Conservation (phyloP, 371 early-diverging fungal genomes). For the Massospora cicadina region DNA sequence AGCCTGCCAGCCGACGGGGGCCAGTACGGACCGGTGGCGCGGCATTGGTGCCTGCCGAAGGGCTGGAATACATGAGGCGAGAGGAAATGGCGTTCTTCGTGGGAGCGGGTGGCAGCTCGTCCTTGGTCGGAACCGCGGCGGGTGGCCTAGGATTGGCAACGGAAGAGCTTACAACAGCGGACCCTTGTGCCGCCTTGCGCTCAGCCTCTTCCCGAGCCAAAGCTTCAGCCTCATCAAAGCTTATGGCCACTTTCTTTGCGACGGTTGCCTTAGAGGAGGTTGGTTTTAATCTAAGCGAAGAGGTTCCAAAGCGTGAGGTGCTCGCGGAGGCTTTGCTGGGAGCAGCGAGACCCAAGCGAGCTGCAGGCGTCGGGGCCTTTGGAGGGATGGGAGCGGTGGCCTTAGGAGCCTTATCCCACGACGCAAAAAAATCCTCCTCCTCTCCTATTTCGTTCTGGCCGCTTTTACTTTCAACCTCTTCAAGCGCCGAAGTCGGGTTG, state of each 20-base stretch:
- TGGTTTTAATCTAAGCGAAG: neutral
- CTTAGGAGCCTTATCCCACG: constrained; percentile 2
- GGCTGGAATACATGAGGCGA: constrained; percentile 5
- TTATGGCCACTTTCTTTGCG: constrained; percentile 30
- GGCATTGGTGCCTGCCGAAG: neutral
- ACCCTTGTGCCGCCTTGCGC: neutral
- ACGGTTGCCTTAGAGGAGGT: neutral
- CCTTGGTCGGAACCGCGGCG: neutral
- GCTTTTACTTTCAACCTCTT: neutral
- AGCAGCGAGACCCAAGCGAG: neutral
- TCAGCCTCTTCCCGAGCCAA: constrained; percentile 73
- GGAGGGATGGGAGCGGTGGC: neutral
- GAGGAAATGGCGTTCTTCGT: constrained; percentile 1
- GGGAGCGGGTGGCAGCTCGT: neutral
- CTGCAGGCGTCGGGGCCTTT: neutral
- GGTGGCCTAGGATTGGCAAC: neutral
- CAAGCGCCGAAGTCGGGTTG: neutral
- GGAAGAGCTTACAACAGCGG: neutral
- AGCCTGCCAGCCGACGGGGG: constrained; percentile 1
- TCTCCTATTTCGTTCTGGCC: neutral
- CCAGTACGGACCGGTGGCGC: neutral
- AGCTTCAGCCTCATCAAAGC: constrained; percentile 86
- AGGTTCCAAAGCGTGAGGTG: neutral
- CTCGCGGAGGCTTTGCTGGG: neutral
- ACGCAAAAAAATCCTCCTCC: constrained; percentile 9